Evolutionary conservation across 257 asterid genomes (phyloP).

Genomic region (Scutellaria minor): DNA sequence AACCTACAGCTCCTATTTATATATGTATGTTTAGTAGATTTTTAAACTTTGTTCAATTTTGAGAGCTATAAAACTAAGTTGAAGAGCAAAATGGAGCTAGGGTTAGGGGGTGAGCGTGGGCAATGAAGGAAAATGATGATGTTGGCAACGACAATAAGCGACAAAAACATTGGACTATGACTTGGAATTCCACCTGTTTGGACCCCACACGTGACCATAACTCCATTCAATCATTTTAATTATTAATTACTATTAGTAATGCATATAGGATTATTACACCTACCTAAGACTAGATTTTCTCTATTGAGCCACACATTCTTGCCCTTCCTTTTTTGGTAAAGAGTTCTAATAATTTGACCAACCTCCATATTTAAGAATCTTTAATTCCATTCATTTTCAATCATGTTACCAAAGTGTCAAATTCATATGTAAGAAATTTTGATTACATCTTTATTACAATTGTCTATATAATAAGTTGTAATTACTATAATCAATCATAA

Average conservation of each 20-base stretch:
- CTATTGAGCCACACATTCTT: neutral
- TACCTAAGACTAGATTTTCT: neutral
- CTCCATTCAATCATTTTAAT: neutral
- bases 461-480: no score
- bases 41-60: no score
- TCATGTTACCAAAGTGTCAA: constrained; percentile 3
- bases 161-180: constrained; percentile 56
- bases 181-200: constrained; percentile 64
- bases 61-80: no score
- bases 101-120: neutral
- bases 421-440: neutral
- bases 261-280: neutral
- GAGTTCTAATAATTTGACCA: neutral
- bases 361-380: neutral
- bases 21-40: no score
- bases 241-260: neutral
- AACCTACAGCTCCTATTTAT: no score
- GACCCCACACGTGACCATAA: constrained; percentile 40
- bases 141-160: constrained; percentile 35
- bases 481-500: no score
- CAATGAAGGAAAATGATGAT: constrained; percentile 35
- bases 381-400: neutral
- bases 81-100: neutral
- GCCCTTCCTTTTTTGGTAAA: constrained; percentile 34
- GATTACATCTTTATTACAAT: no score